phyloP scores from a whole-genome alignment of 164 flowering plant species.

The Nelumbo lutea region DNA sequence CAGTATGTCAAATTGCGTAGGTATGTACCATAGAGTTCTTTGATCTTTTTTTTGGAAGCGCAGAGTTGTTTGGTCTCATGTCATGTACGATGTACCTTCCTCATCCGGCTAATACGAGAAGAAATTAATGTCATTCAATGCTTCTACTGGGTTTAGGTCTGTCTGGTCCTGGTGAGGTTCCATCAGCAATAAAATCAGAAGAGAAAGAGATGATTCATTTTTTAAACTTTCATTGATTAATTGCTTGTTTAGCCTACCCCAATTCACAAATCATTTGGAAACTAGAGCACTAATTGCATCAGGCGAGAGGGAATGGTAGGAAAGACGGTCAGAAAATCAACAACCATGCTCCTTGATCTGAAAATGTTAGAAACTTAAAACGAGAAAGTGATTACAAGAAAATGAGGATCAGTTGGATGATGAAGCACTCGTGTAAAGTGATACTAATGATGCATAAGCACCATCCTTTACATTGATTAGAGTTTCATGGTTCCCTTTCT shows the following conservation, averaged over 20 bases:
- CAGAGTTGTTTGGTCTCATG: too few relatives aligned
- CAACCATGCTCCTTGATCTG: background rate
- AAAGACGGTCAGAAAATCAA: background rate
- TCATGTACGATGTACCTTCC: too few relatives aligned
- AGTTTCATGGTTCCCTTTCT: slow-evolving; percentile 67
- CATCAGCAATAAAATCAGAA: too few relatives aligned
- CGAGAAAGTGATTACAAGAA: background rate
- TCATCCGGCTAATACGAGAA: too few relatives aligned
- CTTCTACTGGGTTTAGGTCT: too few relatives aligned
- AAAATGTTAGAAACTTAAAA: too few relatives aligned
- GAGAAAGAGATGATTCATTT: too few relatives aligned
- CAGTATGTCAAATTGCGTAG: background rate
- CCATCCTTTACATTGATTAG: slow-evolving; percentile 49
- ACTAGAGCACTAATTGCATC: background rate
- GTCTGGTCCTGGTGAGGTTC: too few relatives aligned
- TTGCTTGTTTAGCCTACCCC: background rate
- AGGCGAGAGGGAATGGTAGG: background rate
- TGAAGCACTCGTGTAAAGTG: slow-evolving; percentile 41
- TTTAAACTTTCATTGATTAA: background rate
- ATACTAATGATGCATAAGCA: slow-evolving; percentile 60
- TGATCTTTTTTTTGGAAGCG: too few relatives aligned
- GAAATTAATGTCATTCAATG: too few relatives aligned
- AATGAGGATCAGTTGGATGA: background rate
- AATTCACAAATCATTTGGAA: background rate
- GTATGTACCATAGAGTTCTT: too few relatives aligned